A percentile compares a stretch with the other conserved stretches of the same genome.
phyloP scores from a whole-genome alignment of 352 stramenopile species.

The Globisporangium sylvaticum region DNA sequence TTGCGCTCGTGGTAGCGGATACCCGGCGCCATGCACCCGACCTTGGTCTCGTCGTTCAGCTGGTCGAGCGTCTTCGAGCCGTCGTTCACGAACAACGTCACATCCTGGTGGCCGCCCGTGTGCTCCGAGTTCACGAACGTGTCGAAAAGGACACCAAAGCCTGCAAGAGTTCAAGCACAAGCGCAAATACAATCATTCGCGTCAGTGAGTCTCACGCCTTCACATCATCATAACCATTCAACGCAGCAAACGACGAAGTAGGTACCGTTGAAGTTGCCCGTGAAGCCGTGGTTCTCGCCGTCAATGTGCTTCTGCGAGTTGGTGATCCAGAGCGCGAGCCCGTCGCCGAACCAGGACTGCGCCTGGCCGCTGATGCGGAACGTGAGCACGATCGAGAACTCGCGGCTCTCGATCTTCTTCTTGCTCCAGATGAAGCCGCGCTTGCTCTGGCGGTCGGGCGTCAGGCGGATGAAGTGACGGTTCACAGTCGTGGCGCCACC shows the following conservation, averaged over 20 bases:
- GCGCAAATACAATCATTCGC: background rate
- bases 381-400: conserved; percentile 77
- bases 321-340: conserved; percentile 79
- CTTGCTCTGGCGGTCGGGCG: conserved; percentile 76
- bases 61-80: conserved; percentile 74
- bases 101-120: conserved; percentile 73
- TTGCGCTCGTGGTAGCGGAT: conserved; percentile 85
- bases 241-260: background rate
- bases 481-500: conserved; percentile 68
- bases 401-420: conserved; percentile 45
- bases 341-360: conserved; percentile 72
- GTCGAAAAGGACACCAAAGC: conserved; percentile 78
- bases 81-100: conserved; percentile 81
- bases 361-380: conserved; percentile 84
- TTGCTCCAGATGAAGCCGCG: conserved; percentile 74
- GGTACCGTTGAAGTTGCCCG: conserved; percentile 46
- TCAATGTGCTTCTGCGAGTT: conserved; percentile 41
- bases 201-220: background rate
- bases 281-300: conserved; percentile 83
- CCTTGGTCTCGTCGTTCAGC: conserved; percentile 61
- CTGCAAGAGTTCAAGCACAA: conserved; percentile 8
- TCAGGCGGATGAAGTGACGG: conserved; percentile 78
- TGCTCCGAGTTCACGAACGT: conserved; percentile 85
- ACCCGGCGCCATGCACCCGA: conserved; percentile 68
- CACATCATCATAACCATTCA: background rate